Evolutionary conservation across 1,284 basidiomycete species (phyloP).

Genomic region (Anthracocystis panici-leucophaei): DNA sequence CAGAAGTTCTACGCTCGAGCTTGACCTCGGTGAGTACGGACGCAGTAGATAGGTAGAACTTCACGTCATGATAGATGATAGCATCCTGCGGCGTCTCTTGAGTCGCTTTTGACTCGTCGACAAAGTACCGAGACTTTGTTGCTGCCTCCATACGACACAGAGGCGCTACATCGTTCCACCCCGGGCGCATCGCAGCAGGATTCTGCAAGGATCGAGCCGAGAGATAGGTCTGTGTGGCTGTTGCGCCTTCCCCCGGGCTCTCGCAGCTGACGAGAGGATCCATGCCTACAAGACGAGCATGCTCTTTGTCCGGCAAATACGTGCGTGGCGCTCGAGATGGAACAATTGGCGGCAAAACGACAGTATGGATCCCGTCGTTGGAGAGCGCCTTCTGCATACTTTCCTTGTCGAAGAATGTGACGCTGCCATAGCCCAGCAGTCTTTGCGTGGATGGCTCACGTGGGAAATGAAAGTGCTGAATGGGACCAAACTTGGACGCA

Average conservation of each 20-base stretch:
- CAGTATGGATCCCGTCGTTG: conserved; percentile 29
- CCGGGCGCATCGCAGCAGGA: conserved; percentile 36
- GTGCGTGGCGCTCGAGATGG: conserved; percentile 41
- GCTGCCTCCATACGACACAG: conserved; percentile 31
- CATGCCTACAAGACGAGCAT: conserved; percentile 31
- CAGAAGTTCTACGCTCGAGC: conserved; percentile 28
- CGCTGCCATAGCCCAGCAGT: conserved; percentile 42
- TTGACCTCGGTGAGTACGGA: conserved; percentile 33
- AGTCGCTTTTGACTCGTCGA: conserved; percentile 31
- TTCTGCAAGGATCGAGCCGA: conserved; percentile 39
- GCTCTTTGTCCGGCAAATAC: conserved; percentile 37
- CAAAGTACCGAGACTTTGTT: conserved; percentile 19
- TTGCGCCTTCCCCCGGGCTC: conserved; percentile 7
- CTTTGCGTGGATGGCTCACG: conserved; percentile 31
- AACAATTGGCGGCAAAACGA: conserved; percentile 36
- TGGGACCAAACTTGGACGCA: conserved; percentile 39
- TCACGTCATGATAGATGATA: conserved; percentile 23
- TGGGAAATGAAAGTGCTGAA: conserved; percentile 49
- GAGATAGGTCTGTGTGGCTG: conserved; percentile 20
- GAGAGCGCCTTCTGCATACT: conserved; percentile 39
- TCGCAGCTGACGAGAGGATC: conserved; percentile 27
- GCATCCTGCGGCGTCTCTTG: conserved; percentile 35
- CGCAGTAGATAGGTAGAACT: conserved; percentile 36
- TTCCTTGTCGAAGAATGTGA: conserved; percentile 39
- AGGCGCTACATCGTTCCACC: conserved; percentile 48